These are phyloP conservation scores for Capsaspora owczarzaki DNA, from an alignment of 78 protist species.

Conservation along the genomic window DNA sequence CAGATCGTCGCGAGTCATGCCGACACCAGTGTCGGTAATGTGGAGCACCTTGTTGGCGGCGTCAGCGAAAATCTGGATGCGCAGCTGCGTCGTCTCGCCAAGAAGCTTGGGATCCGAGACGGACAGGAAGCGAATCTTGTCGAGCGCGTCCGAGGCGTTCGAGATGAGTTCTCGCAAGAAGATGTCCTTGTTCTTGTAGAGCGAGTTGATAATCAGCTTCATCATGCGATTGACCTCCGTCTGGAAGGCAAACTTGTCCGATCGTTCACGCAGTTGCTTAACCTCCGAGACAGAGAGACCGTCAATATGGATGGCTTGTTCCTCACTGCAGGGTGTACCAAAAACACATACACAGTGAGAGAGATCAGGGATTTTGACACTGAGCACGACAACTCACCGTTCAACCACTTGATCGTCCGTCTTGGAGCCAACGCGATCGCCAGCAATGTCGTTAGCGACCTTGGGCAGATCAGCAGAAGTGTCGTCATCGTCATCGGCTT, in stretches of 20 bases:
- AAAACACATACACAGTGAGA: too few species aligned
- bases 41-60: slow-evolving; percentile 78
- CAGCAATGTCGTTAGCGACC: too few species aligned
- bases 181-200: slow-evolving; percentile 96
- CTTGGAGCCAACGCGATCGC: too few species aligned
- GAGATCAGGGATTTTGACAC: too few species aligned
- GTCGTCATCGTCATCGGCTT: too few species aligned
- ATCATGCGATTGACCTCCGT: slow-evolving; percentile 91
- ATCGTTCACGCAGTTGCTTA: neutral
- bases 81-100: slow-evolving; percentile 76
- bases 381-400: too few species aligned
- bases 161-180: slow-evolving; percentile 98
- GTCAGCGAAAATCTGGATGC: slow-evolving; percentile 89
- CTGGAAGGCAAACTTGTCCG: slow-evolving; percentile 49
- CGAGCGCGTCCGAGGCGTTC: slow-evolving; percentile 89
- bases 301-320: neutral
- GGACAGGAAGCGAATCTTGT: slow-evolving; percentile 87
- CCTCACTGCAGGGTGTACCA: neutral
- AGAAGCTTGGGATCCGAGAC: slow-evolving; percentile 83
- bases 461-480: too few species aligned
- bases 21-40: slow-evolving; percentile 97
- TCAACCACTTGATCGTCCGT: too few species aligned
- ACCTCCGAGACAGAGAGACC: neutral
- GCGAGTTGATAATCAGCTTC: slow-evolving; percentile 95
- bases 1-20: slow-evolving; percentile 99